Evolutionary conservation across 192 early-diverging fungal species (phyloP).

Genomic region (Spizellomyces punctatus): DNA sequence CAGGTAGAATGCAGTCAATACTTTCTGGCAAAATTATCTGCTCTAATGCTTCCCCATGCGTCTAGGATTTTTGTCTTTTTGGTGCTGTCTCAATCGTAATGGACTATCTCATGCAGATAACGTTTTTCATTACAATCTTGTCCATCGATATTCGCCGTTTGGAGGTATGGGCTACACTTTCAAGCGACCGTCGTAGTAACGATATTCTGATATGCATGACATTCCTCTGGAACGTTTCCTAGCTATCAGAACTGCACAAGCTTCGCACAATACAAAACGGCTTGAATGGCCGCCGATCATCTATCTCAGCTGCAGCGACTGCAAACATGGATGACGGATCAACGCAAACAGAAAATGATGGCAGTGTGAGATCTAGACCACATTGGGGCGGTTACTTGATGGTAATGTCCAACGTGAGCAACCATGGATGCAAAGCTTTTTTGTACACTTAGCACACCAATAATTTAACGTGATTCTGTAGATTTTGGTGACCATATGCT

Average conservation of each 20-base stretch:
- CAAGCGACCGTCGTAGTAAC: not conserved
- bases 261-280: conserved; percentile 18
- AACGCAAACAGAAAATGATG: no score
- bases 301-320: not conserved
- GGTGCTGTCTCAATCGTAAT: conserved; percentile 67
- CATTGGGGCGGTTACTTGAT: conserved; percentile 37
- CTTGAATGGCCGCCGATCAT: not conserved
- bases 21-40: not conserved
- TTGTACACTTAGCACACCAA: no score
- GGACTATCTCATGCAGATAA: conserved; percentile 79
- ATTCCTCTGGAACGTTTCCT: not conserved
- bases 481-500: conserved; percentile 20
- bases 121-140: conserved; percentile 77
- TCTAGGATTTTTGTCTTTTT: conserved; percentile 75
- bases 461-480: no score
- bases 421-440: no score
- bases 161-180: conserved; percentile 49
- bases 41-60: not conserved
- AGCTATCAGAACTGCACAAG: conserved; percentile 50
- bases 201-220: not conserved
- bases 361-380: conserved; percentile 3
- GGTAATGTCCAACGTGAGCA: conserved; percentile 9
- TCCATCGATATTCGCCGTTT: conserved; percentile 81
- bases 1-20: conserved; percentile 41
- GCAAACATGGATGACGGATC: no score